Base-by-base conservation (phyloP, 176 grass and related monocot genomes). In the barley (Hordeum vulgare) region DNA sequence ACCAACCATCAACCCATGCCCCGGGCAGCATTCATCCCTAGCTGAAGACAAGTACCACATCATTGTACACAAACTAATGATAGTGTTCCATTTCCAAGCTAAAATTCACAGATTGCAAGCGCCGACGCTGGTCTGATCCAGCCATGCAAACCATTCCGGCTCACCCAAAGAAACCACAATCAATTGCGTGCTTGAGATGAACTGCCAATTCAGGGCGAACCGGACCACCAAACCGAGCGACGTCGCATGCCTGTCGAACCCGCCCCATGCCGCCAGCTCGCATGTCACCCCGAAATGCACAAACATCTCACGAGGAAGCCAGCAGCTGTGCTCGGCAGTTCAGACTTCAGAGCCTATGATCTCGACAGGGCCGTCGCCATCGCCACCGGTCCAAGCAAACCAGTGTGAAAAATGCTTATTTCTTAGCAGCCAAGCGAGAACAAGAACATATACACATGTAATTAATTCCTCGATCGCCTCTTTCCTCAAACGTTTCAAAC, bases 311-410 rank as follows among this genome's bases (percentile, higher is more conserved):
- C 26, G 3, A 4, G 81, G 21, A 75, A 62, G 57, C 10, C 23
- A 75, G 47, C 31, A 65, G 29, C 28, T 25, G 58, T 53, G 69
- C 41, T 36, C 39, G 44, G n/a, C 34, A 6, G 31, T 66, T 76
- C 40, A 26, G 21, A 6, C n/a, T 66, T 76, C 40, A 26, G 21
- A 41, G 29, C 14, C 3, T 18, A 28, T 0, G n/a, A 12, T 71
- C 57, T 11, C 4, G n/a, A 23, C 20, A 35, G 31, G 35, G 33
- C 28, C 17, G 12, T 57, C 64, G 33, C 66, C 36, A 61, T 57
- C 44, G 33, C 66, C 36, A 51, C 44, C 21, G 12, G 26, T 74
- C 66, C 21, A 88, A 84, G 25, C 42, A 79, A 79, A 74, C 20
- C 13, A n/a, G 29, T 15, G 0, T 33, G 68, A 17, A 88, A 74